phyloP scores from a whole-genome alignment of 2,329 filamentous ascomycete species.

The Rhexocercosporidium sp. region DNA sequence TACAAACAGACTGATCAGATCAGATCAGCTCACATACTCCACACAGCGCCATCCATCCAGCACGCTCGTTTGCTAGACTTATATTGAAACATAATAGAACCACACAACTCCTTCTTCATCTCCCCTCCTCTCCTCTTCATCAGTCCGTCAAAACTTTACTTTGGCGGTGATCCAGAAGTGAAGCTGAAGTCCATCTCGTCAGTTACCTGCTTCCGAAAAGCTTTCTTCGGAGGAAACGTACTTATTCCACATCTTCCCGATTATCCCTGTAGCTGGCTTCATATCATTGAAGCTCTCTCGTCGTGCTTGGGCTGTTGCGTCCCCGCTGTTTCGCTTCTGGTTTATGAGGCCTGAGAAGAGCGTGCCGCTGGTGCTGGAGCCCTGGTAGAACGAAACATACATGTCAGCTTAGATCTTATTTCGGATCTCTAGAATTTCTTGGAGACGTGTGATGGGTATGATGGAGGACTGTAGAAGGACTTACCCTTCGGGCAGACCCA shows the following conservation, averaged over 20 bases:
- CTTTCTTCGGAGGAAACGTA: constrained; percentile 22
- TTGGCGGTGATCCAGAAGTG: constrained; percentile 26
- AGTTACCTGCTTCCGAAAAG: background rate
- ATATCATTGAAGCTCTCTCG: constrained; percentile 52
- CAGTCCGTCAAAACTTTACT: constrained; percentile 8
- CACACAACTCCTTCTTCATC: background rate
- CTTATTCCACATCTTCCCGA: constrained; percentile 43
- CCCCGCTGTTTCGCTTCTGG: constrained; percentile 50
- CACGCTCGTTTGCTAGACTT: constrained; percentile 7
- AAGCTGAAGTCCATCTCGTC: constrained; percentile 19
- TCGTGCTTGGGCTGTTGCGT: constrained; percentile 44
- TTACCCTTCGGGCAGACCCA: constrained; percentile 30
- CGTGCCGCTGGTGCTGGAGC: constrained; percentile 22
- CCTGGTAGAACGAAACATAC: background rate
- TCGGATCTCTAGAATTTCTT: no score
- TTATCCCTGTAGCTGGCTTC: constrained; percentile 44
- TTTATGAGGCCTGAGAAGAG: constrained; percentile 47
- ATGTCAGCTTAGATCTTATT: background rate
- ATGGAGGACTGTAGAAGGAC: constrained; percentile 1
- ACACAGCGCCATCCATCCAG: constrained; percentile 9
- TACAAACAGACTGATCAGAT: background rate
- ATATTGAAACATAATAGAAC: constrained; percentile 8
- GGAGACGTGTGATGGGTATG: background rate
- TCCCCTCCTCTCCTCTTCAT: background rate
- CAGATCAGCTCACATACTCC: no score